Base-by-base conservation (phyloP, 2,329 filamentous ascomycete species). In the Aspergillus sp. region DNA sequence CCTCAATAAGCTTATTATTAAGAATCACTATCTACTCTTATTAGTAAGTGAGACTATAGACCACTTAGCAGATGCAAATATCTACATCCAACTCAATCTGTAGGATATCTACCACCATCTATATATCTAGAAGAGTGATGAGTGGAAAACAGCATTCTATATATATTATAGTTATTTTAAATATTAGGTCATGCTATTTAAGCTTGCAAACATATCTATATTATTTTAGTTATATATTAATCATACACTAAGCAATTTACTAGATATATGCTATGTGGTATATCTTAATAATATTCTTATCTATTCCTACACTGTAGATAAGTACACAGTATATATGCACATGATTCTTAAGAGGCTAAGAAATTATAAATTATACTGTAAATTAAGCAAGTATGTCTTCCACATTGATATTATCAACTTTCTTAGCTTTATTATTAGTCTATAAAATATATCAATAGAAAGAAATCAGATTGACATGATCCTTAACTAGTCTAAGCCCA, bases 101-200 rank as follows among this genome's bases (percentile, higher is more conserved):
- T 12, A 19, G 6, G 43, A 39, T 26, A 12, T 29, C 1, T 45
- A 40, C 27, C 29, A 45, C 27, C n/a, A 32, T 4, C 27, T 45
- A 4, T 12, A n/a, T n/a, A 45, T 45, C 9, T 8, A 9, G 5
- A 7, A 10, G 2, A 36, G 43, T 26, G 33, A 44, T 27, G 39
- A 50, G 29, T 50, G 33, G 48, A 40, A 41, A 19, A 50, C 42
- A 1, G 44, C 34, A 3, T 59, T 59, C 32, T 8, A 36, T 2
- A 57, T 42, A 2, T 29, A 46, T 29, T 64, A 55, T 43, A 48
- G 55, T 9, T 48, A 57, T 1, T 66, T 53, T 47, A 45, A 67
- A 43, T 65, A 59, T 29, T n/a, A 49, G 19, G 52, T 65, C 1
- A 62, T 57, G 43, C 51, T 50, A 1, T 64, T 66, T 53, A 45